A percentile compares a stretch with the other conserved stretches of the same genome.
These are phyloP conservation scores for Trypethelium eluteriae DNA, from an alignment of 495 filamentous ascomycete genomes.

Conservation along the genomic window DNA sequence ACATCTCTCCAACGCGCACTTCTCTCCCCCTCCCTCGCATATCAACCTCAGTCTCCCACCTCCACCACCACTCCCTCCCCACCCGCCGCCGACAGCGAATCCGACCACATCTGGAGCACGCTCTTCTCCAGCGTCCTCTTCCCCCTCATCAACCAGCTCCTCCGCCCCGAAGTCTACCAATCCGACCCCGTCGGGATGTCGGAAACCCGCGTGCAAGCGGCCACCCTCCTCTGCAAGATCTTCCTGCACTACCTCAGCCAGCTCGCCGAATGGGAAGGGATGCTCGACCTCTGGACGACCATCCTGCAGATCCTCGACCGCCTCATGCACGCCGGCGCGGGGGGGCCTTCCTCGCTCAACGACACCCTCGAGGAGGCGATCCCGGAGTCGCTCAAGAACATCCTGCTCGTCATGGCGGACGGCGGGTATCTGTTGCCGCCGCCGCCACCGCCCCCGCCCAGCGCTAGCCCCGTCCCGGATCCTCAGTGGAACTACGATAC, in stretches of 20 bases:
- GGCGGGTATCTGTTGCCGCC: constrained; percentile 77
- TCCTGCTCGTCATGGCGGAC: constrained; percentile 89
- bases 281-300: constrained; percentile 86
- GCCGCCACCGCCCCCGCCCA: constrained; percentile 14
- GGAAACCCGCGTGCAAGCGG: constrained; percentile 87
- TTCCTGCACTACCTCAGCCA: constrained; percentile 90
- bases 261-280: constrained; percentile 76
- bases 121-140: constrained; percentile 95
- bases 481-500: constrained; percentile 40
- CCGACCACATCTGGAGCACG: constrained; percentile 77
- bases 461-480: neutral
- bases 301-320: constrained; percentile 94
- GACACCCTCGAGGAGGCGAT: constrained; percentile 72
- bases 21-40: constrained; percentile 69
- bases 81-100: constrained; percentile 15
- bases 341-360: constrained; percentile 26
- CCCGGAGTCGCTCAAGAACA: constrained; percentile 91
- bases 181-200: constrained; percentile 90
- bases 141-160: constrained; percentile 77
- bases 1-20: constrained; percentile 80
- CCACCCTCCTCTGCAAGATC: constrained; percentile 85
- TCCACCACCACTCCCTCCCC: neutral
- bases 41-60: constrained; percentile 46
- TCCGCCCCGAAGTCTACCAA: constrained; percentile 94
- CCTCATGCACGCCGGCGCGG: constrained; percentile 92